phyloP scores from a whole-genome alignment of 1,139 yeast genomes.

The Yamadazyma songkhlaensis region DNA sequence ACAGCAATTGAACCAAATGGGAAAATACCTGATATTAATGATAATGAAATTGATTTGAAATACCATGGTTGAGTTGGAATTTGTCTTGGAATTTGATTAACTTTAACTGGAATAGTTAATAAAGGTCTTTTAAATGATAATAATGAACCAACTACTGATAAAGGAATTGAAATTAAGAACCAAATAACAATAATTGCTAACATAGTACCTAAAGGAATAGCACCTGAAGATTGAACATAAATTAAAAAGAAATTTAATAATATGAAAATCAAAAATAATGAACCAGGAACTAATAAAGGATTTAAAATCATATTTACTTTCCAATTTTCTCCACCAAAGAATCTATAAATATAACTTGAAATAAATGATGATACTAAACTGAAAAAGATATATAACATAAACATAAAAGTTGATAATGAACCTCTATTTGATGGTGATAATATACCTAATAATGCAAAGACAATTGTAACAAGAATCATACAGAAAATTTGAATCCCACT shows the following conservation, averaged over 20 bases:
- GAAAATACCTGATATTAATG: slow-evolving; percentile 81
- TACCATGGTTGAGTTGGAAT: slow-evolving; percentile 91
- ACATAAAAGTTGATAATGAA: slow-evolving; percentile 84
- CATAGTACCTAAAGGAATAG: slow-evolving; percentile 91
- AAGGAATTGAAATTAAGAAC: slow-evolving; percentile 83
- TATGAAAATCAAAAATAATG: slow-evolving; percentile 60
- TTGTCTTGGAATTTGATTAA: slow-evolving; percentile 94
- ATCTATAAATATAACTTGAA: slow-evolving; percentile 82
- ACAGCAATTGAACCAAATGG: slow-evolving; percentile 96
- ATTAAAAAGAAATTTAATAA: slow-evolving; percentile 81
- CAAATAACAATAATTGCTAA: slow-evolving; percentile 76
- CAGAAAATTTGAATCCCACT: slow-evolving; percentile 82
- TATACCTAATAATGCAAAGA: slow-evolving; percentile 84
- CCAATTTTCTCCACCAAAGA: slow-evolving; percentile 93
- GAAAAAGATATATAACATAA: slow-evolving; percentile 73
- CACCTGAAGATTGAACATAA: slow-evolving; percentile 82
- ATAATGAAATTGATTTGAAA: slow-evolving; percentile 61
- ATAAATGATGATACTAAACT: slow-evolving; percentile 82
- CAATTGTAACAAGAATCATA: slow-evolving; percentile 72
- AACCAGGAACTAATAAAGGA: slow-evolving; percentile 82
- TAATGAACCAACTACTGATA: slow-evolving; percentile 77
- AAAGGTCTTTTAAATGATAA: slow-evolving; percentile 66
- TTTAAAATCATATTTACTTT: slow-evolving; percentile 79
- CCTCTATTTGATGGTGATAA: slow-evolving; percentile 95
- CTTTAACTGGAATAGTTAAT: slow-evolving; percentile 72